Evolutionary conservation across 2,329 filamentous ascomycete species (phyloP).

Genomic region (Pleurostoma richardsiae): DNA sequence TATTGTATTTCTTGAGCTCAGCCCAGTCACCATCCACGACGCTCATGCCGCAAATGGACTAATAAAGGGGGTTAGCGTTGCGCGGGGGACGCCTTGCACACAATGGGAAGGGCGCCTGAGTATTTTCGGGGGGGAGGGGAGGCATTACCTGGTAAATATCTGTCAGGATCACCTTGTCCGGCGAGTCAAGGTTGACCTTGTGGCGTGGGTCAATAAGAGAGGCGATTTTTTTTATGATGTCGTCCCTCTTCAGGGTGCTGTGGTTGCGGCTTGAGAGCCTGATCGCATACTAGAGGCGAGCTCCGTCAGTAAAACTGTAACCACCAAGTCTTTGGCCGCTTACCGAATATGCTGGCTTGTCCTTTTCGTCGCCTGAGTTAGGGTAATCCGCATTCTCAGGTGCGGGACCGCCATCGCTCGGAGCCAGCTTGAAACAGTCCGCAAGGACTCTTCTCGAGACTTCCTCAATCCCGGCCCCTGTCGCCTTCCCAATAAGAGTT

Average conservation of each 20-base stretch:
- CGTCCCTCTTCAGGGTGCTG: slow-evolving; percentile 60
- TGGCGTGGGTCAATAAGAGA: slow-evolving; percentile 60
- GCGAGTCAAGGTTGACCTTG: slow-evolving; percentile 71
- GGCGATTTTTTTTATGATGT: slow-evolving; percentile 68
- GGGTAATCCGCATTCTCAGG: neutral
- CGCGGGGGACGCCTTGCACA: neutral
- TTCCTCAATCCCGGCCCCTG: slow-evolving; percentile 61
- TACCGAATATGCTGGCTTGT: slow-evolving; percentile 32
- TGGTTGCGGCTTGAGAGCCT: slow-evolving; percentile 73
- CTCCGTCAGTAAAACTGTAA: slow-evolving; percentile 5
- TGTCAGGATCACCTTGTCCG: slow-evolving; percentile 73
- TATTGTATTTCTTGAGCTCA: slow-evolving; percentile 69
- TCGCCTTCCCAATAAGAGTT: slow-evolving; percentile 56
- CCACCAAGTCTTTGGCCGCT: slow-evolving; percentile 11
- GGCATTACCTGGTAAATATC: slow-evolving; percentile 70
- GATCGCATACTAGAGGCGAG: slow-evolving; percentile 66
- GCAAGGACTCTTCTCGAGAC: slow-evolving; percentile 59
- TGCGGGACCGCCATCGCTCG: slow-evolving; percentile 27
- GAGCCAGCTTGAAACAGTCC: slow-evolving; percentile 52
- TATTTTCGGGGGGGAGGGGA: slow-evolving; percentile 7
- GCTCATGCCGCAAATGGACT: slow-evolving; percentile 75
- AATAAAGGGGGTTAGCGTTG: neutral
- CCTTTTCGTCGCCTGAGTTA: slow-evolving; percentile 4
- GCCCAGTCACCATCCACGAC: slow-evolving; percentile 74
- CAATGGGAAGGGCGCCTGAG: neutral